Conservation (phyloP, 2,329 filamentous ascomycete species). For the Septoria linicola region DNA sequence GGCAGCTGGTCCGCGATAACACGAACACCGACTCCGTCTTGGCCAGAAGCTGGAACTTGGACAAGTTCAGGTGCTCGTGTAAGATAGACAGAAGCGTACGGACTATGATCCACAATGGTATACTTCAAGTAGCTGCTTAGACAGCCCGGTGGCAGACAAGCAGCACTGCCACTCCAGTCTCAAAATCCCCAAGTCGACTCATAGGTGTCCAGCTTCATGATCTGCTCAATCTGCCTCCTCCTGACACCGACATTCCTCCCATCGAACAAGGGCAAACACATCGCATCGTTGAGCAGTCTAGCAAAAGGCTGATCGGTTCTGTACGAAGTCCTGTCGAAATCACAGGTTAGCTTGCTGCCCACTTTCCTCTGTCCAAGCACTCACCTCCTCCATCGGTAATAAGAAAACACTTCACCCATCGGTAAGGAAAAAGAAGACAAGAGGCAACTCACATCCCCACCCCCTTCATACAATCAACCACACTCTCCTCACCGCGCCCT, state of each 20-base stretch:
- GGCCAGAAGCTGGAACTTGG: too few relatives aligned
- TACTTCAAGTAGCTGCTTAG: too few relatives aligned
- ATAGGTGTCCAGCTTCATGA: conserved; percentile 48
- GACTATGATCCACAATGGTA: too few relatives aligned
- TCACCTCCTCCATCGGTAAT: too few relatives aligned
- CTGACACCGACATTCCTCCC: conserved; percentile 56
- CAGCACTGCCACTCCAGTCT: background rate
- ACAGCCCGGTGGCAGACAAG: too few relatives aligned
- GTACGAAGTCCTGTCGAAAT: conserved; percentile 41
- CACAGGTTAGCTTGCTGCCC: conserved; percentile 12
- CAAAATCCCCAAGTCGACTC: conserved; percentile 43
- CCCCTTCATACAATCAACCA: conserved; percentile 52
- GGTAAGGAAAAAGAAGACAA: background rate
- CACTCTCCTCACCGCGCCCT: conserved; percentile 50
- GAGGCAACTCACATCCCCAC: conserved; percentile 49
- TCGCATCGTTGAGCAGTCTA: conserved; percentile 47
- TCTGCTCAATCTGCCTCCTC: conserved; percentile 49
- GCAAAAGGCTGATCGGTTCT: conserved; percentile 45
- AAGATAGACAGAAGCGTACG: too few relatives aligned
- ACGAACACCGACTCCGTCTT: too few relatives aligned
- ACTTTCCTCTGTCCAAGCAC: too few relatives aligned
- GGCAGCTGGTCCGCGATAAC: background rate
- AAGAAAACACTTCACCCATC: too few relatives aligned
- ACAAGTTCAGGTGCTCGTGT: too few relatives aligned
- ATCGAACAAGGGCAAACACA: conserved; percentile 53